Percentiles rank a stretch among this genome's conserved stretches.
Evolutionary conservation across 1,139 yeast genomes (phyloP).

Genomic region (Saccharomyces uvarum): DNA sequence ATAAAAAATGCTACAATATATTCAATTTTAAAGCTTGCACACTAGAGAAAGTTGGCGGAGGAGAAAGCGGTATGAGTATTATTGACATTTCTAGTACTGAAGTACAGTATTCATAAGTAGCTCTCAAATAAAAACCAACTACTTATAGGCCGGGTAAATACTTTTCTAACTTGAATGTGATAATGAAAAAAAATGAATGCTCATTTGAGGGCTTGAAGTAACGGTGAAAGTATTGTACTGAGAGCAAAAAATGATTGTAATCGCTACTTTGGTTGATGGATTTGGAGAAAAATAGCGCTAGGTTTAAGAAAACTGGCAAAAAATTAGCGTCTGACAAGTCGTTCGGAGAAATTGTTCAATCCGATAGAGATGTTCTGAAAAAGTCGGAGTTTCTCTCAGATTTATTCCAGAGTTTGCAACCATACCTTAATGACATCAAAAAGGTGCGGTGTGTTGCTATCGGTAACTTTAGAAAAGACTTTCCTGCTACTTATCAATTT

Average conservation of each 20-base stretch:
- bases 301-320: background rate
- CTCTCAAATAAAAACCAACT: background rate
- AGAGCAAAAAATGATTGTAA: background rate
- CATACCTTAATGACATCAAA: conserved; percentile 12
- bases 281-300: background rate
- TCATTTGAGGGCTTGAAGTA: background rate
- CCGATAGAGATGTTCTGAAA: conserved; percentile 16
- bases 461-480: conserved; percentile 55
- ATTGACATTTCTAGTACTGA: background rate
- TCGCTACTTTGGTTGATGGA: background rate
- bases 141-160: background rate
- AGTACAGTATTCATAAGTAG: background rate
- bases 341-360: conserved; percentile 4
- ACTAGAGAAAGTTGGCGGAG: background rate
- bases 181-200: background rate
- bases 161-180: background rate
- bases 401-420: conserved; percentile 14
- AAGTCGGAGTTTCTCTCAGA: conserved; percentile 29
- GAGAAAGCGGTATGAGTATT: background rate
- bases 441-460: conserved; percentile 61
- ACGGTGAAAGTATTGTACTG: background rate
- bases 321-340: conserved; percentile 3
- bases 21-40: background rate
- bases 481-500: conserved; percentile 56
- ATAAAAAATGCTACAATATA: background rate